A percentile compares a stretch with the other conserved stretches of the same genome.
Evolutionary conservation across 1,284 basidiomycete species (phyloP).

Genomic region (Puccinia novopanici): DNA sequence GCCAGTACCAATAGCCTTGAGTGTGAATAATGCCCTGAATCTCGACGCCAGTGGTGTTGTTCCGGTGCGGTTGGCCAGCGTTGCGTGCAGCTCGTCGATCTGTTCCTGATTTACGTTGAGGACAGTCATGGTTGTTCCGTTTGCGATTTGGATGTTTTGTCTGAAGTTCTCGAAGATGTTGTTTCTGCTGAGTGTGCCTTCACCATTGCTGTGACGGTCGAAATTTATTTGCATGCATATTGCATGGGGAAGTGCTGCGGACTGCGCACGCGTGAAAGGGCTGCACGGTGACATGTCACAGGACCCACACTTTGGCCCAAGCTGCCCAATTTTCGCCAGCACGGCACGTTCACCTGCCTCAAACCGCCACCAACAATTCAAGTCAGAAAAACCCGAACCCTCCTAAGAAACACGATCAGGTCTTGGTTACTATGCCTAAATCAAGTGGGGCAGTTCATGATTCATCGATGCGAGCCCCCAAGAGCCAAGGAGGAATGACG

Average conservation of each 20-base stretch:
- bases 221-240: not conserved
- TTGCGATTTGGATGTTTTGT: not conserved
- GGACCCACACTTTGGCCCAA: conserved; percentile 25
- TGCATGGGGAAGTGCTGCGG: not conserved
- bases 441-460: conserved; percentile 69
- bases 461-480: not conserved
- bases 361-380: not conserved
- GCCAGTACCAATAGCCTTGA: conserved; percentile 71
- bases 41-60: conserved; percentile 79
- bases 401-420: not conserved
- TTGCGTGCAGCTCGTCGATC: conserved; percentile 66
- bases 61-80: conserved; percentile 75
- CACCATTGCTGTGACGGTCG: not conserved
- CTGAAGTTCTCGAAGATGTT: too few relatives aligned
- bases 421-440: conserved; percentile 68
- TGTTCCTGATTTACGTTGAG: conserved; percentile 55
- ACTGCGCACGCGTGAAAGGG: conserved; percentile 2
- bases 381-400: too few relatives aligned
- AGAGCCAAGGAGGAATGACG: conserved; percentile 42
- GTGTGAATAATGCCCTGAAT: conserved; percentile 88
- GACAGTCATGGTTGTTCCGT: conserved; percentile 5
- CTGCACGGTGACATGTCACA: not conserved
- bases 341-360: not conserved
- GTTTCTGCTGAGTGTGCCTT: too few relatives aligned
- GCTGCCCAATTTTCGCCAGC: too few relatives aligned